Conservation (phyloP, 2,329 filamentous ascomycete genomes). For the Madurella fahalii region DNA sequence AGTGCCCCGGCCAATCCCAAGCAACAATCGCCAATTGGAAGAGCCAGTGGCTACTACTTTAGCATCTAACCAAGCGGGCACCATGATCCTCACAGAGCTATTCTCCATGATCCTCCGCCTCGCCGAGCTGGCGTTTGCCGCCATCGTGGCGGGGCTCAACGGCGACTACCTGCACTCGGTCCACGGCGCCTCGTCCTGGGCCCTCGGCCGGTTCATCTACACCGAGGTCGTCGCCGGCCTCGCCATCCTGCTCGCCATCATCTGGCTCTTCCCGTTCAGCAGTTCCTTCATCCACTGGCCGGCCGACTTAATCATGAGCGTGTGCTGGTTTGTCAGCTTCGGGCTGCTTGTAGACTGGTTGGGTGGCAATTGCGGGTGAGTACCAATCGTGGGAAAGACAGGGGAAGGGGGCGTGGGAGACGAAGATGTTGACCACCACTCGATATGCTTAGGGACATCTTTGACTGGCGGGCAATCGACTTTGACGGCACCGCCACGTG, state of each 20-base stretch:
- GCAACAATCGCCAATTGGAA: neutral
- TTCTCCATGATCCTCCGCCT: conserved; percentile 55
- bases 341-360: conserved; percentile 56
- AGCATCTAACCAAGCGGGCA: neutral
- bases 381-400: neutral
- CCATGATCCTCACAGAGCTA: conserved; percentile 51
- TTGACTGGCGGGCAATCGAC: conserved; percentile 55
- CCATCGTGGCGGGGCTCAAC: conserved; percentile 67
- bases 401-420: too few species aligned
- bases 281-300: conserved; percentile 66
- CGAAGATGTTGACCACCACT: conserved; percentile 6
- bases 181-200: conserved; percentile 45
- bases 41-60: too few species aligned
- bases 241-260: conserved; percentile 62
- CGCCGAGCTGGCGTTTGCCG: conserved; percentile 61
- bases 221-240: conserved; percentile 66
- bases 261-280: conserved; percentile 71
- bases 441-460: conserved; percentile 37
- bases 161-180: conserved; percentile 59
- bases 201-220: conserved; percentile 67
- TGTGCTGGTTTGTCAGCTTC: conserved; percentile 67
- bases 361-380: conserved; percentile 38
- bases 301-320: conserved; percentile 63
- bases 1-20: conserved; percentile 19
- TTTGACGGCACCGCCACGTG: conserved; percentile 51